Base-by-base conservation (phyloP, 2,329 filamentous ascomycete genomes). In the Aureobasidium sp. region DNA sequence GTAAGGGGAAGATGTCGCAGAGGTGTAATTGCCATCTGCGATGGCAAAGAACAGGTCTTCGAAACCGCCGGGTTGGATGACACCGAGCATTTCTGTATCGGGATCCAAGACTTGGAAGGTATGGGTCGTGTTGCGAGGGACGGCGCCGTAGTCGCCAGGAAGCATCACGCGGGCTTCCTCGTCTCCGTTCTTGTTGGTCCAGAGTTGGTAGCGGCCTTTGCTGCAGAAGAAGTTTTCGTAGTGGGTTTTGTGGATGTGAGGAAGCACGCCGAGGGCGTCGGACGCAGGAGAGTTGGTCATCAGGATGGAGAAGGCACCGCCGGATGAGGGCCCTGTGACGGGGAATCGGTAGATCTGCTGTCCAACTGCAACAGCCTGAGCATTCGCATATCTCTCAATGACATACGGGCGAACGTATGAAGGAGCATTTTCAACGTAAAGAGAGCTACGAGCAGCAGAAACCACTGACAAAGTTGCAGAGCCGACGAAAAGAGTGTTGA, bases 211-310 rank as follows among this genome's bases (percentile, higher is more conserved):
- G 7, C 70, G 67, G 14, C 74, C 73, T n/a, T 71, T 71, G 55
- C 69, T 63, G 49, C 66, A 67, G 64, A 71, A 75, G 61, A 76
- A 75, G 63, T 74, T 75, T 61, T 75, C 72, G 53, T 74, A 74
- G 55, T 74, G 70, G 19, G 30, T 57, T 44, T 64, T 60, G 56
- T 76, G 73, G 32, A 67, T 64, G 56, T 75, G 73, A 1, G 72
- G 71, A 3, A 74, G 64, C 3, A 74, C 70, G 14, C 71, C 72
- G 0, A 74, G 60, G 1, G 60, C 60, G 6, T 58, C 61, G 1
- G 71, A 69, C 1, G 70, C 65, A 2, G 50, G 50, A 16, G 38
- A 25, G 53, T 71, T 72, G 40, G 73, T 75, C 54, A 67, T 67
- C 62, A 75, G 69, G 41, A 75, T 59, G 7, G 70, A 71, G 49